A percentile compares a stretch with the other conserved stretches of the same genome.
Evolutionary conservation across 1,284 basidiomycete species (phyloP).

Genomic region (Laetiporus sulphureus): DNA sequence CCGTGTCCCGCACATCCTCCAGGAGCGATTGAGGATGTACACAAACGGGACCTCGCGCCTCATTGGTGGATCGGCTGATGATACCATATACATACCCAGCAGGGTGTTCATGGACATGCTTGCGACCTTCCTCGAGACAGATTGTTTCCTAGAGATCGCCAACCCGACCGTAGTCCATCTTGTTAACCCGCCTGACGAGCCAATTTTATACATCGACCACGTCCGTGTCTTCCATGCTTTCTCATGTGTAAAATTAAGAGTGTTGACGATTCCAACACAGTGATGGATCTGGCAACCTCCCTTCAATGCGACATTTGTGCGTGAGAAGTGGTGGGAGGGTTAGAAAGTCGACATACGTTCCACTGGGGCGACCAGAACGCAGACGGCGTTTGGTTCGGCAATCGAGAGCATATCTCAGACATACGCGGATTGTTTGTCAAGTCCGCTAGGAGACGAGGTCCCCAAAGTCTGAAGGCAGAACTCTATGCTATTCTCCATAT

Average conservation of each 20-base stretch:
- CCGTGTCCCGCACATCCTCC: slow-evolving; percentile 28
- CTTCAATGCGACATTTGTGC: slow-evolving; percentile 38
- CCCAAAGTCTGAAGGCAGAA: too few relatives aligned
- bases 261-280: too few relatives aligned
- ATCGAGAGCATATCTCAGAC: slow-evolving; percentile 30
- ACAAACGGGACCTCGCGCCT: slow-evolving; percentile 30
- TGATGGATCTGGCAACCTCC: slow-evolving; percentile 46
- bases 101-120: slow-evolving; percentile 34
- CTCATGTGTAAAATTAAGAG: too few relatives aligned
- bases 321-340: slow-evolving; percentile 37
- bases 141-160: slow-evolving; percentile 45
- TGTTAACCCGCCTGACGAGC: slow-evolving; percentile 30
- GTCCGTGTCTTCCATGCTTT: slow-evolving; percentile 20
- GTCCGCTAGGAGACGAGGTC: slow-evolving; percentile 31
- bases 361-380: slow-evolving; percentile 36
- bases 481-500: too few relatives aligned
- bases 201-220: slow-evolving; percentile 42
- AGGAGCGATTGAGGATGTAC: slow-evolving; percentile 30
- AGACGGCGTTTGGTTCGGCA: slow-evolving; percentile 31
- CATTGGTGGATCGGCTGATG: slow-evolving; percentile 43
- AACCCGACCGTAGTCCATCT: slow-evolving; percentile 39
- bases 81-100: slow-evolving; percentile 42
- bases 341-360: slow-evolving; percentile 45
- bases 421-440: slow-evolving; percentile 30
- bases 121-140: slow-evolving; percentile 37